Evolutionary conservation across 2,329 filamentous ascomycete species (phyloP), one percentile per base, ranked within the genome.

Genomic region (Peltaster fructicola): DNA sequence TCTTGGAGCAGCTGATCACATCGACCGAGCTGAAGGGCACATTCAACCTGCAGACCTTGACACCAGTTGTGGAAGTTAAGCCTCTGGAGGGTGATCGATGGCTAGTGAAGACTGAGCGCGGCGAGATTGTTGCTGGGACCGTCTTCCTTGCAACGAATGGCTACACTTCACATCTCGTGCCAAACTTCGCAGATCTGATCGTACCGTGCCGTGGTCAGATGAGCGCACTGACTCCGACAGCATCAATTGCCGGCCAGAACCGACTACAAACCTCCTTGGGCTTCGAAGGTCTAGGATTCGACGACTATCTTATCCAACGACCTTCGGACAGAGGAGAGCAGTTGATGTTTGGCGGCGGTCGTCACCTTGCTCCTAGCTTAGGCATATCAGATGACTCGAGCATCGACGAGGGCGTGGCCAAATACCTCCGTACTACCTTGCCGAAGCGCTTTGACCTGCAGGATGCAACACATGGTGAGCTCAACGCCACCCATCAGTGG

Each of bases 91-190:
- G 31, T 6, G 18, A 23, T 7, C 26, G 43, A 3, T 84, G 76
- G 68, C 57, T 59, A 1, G 53, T 81, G 1, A 56, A 69, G 22
- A 90, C 81, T 1, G 50, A 59, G 0, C 68, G 80, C 12, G 82
- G 81, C n/a, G 55, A 51, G 20, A 61, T 90, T 27, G 45, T 46
- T 0, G 60, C 80, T 1, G 52, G 56, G 8, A 61, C 65, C 16
- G 66, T 91, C 11, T 60, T 92, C 10, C 62, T 91, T 9, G 75
- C 79, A 4, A 85, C 76, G 1, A 92, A 92, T 43, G 84, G 60
- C 3, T 90, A 91, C 48, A 84, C 80, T 6, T 79, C 78, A 1
- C 63, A 72, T 31, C 59, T 92, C 4, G 53, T 85, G 2, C 78
- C 78, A 0, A 44, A 55, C 16, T 73, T 85, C 37, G 57, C 65